phyloP scores from a whole-genome alignment of 225 moss, liverwort and hornwort species.

The Bryum argenteum region DNA sequence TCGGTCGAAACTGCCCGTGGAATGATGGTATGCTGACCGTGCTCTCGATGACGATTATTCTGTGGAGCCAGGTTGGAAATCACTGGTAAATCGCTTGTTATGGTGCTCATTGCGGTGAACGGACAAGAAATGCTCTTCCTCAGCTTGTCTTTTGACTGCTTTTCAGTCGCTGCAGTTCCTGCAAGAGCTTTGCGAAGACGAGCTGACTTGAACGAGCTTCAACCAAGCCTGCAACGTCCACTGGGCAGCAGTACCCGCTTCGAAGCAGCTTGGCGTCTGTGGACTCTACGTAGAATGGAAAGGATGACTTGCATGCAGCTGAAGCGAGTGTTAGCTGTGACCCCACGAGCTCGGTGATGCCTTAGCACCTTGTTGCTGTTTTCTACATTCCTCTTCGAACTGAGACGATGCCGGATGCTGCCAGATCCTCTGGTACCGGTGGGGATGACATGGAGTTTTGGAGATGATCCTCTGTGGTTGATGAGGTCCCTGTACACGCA shows the following conservation, averaged over 20 bases:
- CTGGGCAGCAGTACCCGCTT: conserved; percentile 39
- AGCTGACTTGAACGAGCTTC: conserved; percentile 59
- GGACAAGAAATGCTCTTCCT: too few relatives aligned
- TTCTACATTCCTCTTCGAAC: conserved; percentile 45
- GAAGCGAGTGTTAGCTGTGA: background rate
- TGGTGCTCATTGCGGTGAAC: too few relatives aligned
- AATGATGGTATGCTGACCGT: too few relatives aligned
- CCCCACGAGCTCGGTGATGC: conserved; percentile 8
- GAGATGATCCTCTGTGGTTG: too few relatives aligned
- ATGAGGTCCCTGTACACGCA: too few relatives aligned
- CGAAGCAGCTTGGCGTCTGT: conserved; percentile 38
- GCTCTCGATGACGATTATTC: too few relatives aligned
- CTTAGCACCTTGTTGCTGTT: conserved; percentile 36
- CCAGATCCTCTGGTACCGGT: conserved; percentile 36
- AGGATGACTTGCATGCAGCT: conserved; percentile 34
- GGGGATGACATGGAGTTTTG: conserved; percentile 58
- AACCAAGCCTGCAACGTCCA: conserved; percentile 39
- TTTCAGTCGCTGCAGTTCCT: too few relatives aligned
- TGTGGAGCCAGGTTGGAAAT: too few relatives aligned
- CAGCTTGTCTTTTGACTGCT: too few relatives aligned
- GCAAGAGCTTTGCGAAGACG: too few relatives aligned
- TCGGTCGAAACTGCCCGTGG: too few relatives aligned
- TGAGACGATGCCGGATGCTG: conserved; percentile 42
- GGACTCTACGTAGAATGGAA: conserved; percentile 33
- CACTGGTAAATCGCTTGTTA: too few relatives aligned